Evolutionary conservation across 768 basidiomycete genomes (phyloP), one percentile per base, ranked within the genome.

Genomic region (Termitomyces sp.): DNA sequence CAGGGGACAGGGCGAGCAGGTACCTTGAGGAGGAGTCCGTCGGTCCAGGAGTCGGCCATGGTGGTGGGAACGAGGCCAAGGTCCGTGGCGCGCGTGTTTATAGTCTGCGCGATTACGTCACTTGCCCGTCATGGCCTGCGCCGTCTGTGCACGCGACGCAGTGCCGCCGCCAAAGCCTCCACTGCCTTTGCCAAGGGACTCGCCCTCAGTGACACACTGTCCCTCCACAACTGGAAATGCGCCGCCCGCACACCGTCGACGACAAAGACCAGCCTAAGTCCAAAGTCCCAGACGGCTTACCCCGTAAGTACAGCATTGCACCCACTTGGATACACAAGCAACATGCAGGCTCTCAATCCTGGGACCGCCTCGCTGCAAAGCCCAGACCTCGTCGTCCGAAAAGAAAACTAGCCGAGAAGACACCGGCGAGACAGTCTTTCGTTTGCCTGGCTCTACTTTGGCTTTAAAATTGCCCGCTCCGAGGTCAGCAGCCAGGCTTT

Each of bases 21-120:
- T 41, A 22, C 88, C 80, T 96, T 94, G 79, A 94, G 83, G 39
- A 87, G 64, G 61, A 95, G 84, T 16, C 83, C 87, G 69, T 95
- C 92, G 63, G 77, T 87, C 90, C 92, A 90, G 53, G 79, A 66
- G 71, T 82, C 80, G 60, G 84, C 73, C 83, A 86, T 84, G 66
- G 65, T 77, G 61, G 66, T 62, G 51, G 52, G 58, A 60, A 54
- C 50, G 61, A 57, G 60, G 31, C 1, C 1, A 37, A 55, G 48
- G 47, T 51, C 36, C 39, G 52, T 39, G 47, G 61, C 33, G 45
- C 28, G 29, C 49, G 41, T 50, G 56, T 29, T 58, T 58, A 46
- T 55, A 31, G 15, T n/a, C 22, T 53, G 41, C 42, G 49, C 46
- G 22, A 54, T 52, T 58, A 53, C 55, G 61, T 62, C 58, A 60